Conservation (phyloP, 2,329 filamentous ascomycete genomes). For the Penicillium sp. region DNA sequence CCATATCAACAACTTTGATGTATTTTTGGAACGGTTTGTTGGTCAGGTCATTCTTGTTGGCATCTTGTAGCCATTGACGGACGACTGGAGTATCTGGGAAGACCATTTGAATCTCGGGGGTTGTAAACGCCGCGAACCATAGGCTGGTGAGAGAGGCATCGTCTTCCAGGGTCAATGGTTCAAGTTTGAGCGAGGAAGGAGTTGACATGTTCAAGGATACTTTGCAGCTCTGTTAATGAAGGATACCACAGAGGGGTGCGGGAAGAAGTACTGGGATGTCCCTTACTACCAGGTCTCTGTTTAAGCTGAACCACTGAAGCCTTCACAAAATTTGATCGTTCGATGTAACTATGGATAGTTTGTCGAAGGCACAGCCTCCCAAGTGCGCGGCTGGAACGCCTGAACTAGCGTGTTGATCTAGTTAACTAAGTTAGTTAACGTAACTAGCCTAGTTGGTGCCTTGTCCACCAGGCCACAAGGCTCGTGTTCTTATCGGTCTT, state of each 20-base stretch:
- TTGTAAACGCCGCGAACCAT: conserved; percentile 26
- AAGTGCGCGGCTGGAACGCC: neutral
- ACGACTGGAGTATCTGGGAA: conserved; percentile 29
- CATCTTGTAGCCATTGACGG: conserved; percentile 25
- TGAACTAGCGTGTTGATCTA: neutral
- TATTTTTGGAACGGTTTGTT: conserved; percentile 24
- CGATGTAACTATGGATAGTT: neutral
- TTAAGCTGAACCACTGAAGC: neutral
- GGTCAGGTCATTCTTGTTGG: conserved; percentile 17
- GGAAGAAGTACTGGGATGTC: neutral
- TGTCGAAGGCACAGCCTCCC: neutral
- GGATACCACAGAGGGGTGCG: too few relatives aligned
- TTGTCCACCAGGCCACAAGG: neutral
- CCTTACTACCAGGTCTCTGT: neutral
- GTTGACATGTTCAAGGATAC: neutral
- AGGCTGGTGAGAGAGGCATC: conserved; percentile 18
- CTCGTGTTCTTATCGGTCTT: neutral
- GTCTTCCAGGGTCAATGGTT: conserved; percentile 20
- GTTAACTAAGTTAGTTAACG: too few relatives aligned
- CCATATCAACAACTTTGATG: conserved; percentile 25
- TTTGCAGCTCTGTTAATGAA: neutral
- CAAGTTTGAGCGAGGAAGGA: neutral
- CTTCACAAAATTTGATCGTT: neutral
- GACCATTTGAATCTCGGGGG: conserved; percentile 14
- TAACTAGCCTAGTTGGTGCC: neutral